Evolutionary conservation across 306 rosid genomes (phyloP), one percentile per base, ranked within the genome.

Genomic region (Pterocarpus santalinus): DNA sequence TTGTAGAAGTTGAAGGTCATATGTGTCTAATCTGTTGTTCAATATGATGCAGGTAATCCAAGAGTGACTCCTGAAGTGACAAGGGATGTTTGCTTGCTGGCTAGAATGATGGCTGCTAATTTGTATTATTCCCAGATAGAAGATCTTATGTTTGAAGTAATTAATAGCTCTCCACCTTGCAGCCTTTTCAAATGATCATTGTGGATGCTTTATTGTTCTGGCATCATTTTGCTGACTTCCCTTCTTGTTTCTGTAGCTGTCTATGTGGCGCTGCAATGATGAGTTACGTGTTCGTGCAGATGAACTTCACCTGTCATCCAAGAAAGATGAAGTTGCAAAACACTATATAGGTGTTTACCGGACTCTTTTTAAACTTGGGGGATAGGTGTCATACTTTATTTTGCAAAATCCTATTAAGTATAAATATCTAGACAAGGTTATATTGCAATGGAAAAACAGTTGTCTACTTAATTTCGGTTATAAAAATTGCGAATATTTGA

Each of bases 71-170:
- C 99, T 8, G 99, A 96, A 81, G 99, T 96, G 58, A 96, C 99
- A 8, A 93, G 99, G 84, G 97, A 96, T 73, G 99, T 96, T 77
- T 96, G 99, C 87, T 88, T 96, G 61, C 85, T 96, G 78, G 98
- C 99, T 69, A 90, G 99, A 88, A 96, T 96, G 99, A 96, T 96
- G 99, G 99, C 98, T 73, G 91, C 99, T 41, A 96, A 96, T 79
- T 74, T 96, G 88, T 90, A 96, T 83, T 96, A 96, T 89, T 96
- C 99, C 28, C 97, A 92, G 90, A 96, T 96, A 41, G 99, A 96
- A 85, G 99, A 92, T 75, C 99, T 96, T 64, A 92, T 96, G 99
- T 96, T 96, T 81, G 99, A 96, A 89, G 99, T 96, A 90, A 63
- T 75, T 79, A 5, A 75, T 51, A 66, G 61, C 76, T 81, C 65